Evolutionary conservation across 495 filamentous ascomycete genomes (phyloP), one percentile per base, ranked within the genome.

Genomic region (Lineolata rhizophorae): DNA sequence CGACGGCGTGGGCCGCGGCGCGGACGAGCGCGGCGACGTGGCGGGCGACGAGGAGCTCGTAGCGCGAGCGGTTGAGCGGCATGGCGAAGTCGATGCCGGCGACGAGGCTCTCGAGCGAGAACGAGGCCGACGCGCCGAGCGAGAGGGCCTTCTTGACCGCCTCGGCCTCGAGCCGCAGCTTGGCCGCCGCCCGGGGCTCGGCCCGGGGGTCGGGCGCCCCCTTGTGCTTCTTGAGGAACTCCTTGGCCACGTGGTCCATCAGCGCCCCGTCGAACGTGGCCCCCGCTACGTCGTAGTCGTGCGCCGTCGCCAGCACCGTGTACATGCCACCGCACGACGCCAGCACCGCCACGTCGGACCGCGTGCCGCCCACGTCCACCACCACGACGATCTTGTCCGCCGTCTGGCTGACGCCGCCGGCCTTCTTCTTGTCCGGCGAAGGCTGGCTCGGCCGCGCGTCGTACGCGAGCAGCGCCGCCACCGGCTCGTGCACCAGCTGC

Each of bases 231-330:
- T 95, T 94, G 40, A 85, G 61, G 57, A 97, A 97, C 53, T 94
- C 87, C 65, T 97, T 95, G 36, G 87, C 76, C 45, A 94, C 94
- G 62, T 93, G 72, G 50, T 95, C 84, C 42, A 93, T 76, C 29
- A 97, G 63, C 21, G 90, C 71, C 46, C 84, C 64, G 56, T 97
- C 87, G 20, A 97, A 58, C 28, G 77, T 68, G 16, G 64, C 54
- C 43, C 87, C 87, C 30, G 73, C 68, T 36, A 79, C 74, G 47
- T 91, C 81, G 51, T 90, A 93, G 61, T 97, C 87, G 54, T 97
- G 87, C 10, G 72, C 70, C 20, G 85, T 91, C 3, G 90, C 82
- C 10, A 97, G 65, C 41, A 93, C 74, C 29, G 79, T 92, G 65
- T 97, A 95, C 62, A 95, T 87, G 41, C 87, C 87, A 28, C 85